Evolutionary conservation across 2,329 filamentous ascomycete species (phyloP).

Genomic region (Paraphaeosphaeria minitans): DNA sequence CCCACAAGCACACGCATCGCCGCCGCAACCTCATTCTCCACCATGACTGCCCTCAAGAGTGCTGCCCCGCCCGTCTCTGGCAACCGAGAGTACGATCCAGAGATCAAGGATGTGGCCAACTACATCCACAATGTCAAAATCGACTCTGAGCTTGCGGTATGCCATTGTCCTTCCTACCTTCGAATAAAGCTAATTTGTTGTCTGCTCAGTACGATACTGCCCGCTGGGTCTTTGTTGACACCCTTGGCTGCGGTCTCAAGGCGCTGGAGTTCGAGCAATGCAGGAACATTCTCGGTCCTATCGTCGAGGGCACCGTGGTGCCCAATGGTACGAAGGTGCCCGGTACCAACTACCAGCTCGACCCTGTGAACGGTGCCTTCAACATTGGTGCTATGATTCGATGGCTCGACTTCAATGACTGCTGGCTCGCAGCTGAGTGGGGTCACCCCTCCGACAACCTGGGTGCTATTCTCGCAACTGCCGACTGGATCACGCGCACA

Average conservation of each 20-base stretch:
- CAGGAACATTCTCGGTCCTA: slow-evolving; percentile 89
- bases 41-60: slow-evolving; percentile 46
- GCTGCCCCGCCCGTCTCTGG: slow-evolving; percentile 35
- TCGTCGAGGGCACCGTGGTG: slow-evolving; percentile 87
- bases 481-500: slow-evolving; percentile 96
- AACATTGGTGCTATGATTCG: slow-evolving; percentile 99
- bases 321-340: slow-evolving; percentile 91
- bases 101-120: slow-evolving; percentile 92
- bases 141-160: slow-evolving; percentile 88
- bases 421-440: slow-evolving; percentile 99
- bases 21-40: slow-evolving; percentile 41
- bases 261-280: slow-evolving; percentile 95
- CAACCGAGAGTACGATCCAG: slow-evolving; percentile 74
- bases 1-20: slow-evolving; percentile 30
- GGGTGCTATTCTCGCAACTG: slow-evolving; percentile 92
- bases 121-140: slow-evolving; percentile 94
- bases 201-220: slow-evolving; percentile 82
- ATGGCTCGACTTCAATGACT: slow-evolving; percentile 99
- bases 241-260: slow-evolving; percentile 94
- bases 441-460: slow-evolving; percentile 98
- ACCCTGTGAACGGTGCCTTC: slow-evolving; percentile 94
- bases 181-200: slow-evolving; percentile 20
- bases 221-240: slow-evolving; percentile 95
- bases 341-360: slow-evolving; percentile 90
- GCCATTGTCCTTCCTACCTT: slow-evolving; percentile 43